Evolutionary conservation across 768 basidiomycete species (phyloP), one percentile per base, ranked within the genome.

Genomic region (Mycena vulgaris): DNA sequence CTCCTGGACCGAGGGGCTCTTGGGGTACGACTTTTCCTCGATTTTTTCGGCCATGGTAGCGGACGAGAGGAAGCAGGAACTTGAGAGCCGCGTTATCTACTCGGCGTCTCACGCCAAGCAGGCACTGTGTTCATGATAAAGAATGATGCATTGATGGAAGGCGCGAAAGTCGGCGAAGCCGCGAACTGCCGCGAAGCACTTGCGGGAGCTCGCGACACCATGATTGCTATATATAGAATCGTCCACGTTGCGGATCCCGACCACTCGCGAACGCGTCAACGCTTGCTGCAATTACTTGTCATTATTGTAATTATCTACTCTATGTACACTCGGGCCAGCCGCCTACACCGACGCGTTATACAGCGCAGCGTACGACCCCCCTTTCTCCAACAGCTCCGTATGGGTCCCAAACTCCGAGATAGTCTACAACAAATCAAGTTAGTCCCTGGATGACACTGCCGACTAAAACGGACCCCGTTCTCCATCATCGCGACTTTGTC

Each of bases 401-500:
- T 93, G 93, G 25, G 89, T 89, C 55, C 93, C 93, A 78, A 93
- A 93, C 80, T 94, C 93, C 31, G 88, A 86, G 75, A 94, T 90
- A 4, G 88, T 91, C 92, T 93, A 70, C 42, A 51, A 70, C 42
- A 51, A 77, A 53, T 37, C 60, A 45, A 71, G 77, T 66, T 30
- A 79, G 78, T 71, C 52, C 30, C 33, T 39, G 30, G 48, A 33
- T 64, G 55, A 64, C 71, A 69, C 55, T 49, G 39, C 23, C 55
- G 48, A 68, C 47, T 47, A 39, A 66, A 14, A 77, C 81, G 74
- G 79, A 88, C 87, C 80, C 93, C 93, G 75, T 87, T 86, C 74
- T 94, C 91, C 92, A 95, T 93, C 90, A 94, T 92, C 48, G 92
- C 93, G 72, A 95, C 89, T 81, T 94, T 94, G 82, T 95, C 93